Conservation (phyloP, 352 stramenopile species). For the Pythium dissotocum region DNA sequence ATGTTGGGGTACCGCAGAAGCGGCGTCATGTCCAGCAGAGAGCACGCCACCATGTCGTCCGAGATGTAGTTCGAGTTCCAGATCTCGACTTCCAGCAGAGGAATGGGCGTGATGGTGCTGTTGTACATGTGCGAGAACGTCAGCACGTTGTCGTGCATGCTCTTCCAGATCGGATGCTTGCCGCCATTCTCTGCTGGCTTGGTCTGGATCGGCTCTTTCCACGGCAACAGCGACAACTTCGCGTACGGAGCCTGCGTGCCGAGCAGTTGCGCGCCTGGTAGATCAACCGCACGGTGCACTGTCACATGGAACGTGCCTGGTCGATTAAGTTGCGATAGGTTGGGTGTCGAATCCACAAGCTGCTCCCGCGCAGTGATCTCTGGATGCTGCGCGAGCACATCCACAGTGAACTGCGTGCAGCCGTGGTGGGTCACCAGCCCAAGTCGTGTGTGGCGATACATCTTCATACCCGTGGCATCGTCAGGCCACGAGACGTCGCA, state of each 20-base stretch:
- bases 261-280: constrained; percentile 63
- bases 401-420: constrained; percentile 72
- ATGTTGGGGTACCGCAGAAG: constrained; percentile 74
- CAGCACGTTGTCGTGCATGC: constrained; percentile 75
- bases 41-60: constrained; percentile 78
- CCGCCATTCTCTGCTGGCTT: constrained; percentile 74
- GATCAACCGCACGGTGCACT: constrained; percentile 70
- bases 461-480: constrained; percentile 45
- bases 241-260: constrained; percentile 71
- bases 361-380: constrained; percentile 58
- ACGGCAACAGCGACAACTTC: constrained; percentile 74
- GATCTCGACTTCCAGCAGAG: constrained; percentile 81
- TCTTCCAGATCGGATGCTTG: constrained; percentile 73
- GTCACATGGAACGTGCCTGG: constrained; percentile 77
- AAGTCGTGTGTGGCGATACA: constrained; percentile 54
- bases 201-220: constrained; percentile 85
- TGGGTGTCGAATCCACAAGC: constrained; percentile 44
- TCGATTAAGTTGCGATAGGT: constrained; percentile 57
- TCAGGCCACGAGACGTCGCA: constrained; percentile 86
- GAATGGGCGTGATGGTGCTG: constrained; percentile 84
- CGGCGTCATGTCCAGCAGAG: constrained; percentile 80
- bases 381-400: constrained; percentile 59
- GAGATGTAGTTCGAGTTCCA: constrained; percentile 86
- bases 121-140: constrained; percentile 90
- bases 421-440: constrained; percentile 70